phyloP scores from a whole-genome alignment of 192 early-diverging fungal species.

The Coemansia sp. region DNA sequence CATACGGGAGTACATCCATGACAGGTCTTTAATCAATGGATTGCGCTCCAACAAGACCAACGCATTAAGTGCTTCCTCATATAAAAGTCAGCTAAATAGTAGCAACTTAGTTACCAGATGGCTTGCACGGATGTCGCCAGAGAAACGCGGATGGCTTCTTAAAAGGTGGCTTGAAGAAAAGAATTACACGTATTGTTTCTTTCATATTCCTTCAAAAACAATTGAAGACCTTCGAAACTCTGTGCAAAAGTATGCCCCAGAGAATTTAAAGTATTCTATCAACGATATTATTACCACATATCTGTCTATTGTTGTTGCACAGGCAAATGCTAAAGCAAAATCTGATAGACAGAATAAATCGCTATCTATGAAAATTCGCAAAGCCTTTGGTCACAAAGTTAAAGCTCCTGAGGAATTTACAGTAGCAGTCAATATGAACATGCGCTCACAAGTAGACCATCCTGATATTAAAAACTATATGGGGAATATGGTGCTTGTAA shows the following conservation, averaged over 20 bases:
- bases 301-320: constrained; percentile 10
- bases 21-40: background rate
- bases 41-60: background rate
- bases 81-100: too few relatives aligned
- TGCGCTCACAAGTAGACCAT: background rate
- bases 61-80: too few relatives aligned
- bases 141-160: constrained; percentile 4
- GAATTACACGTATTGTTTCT: background rate
- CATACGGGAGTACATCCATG: background rate
- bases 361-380: background rate
- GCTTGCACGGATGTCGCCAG: constrained; percentile 23
- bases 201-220: background rate
- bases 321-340: background rate
- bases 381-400: background rate
- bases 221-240: background rate
- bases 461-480: background rate
- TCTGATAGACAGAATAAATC: background rate
- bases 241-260: background rate
- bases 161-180: background rate
- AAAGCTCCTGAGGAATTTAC: background rate
- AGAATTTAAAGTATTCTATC: background rate
- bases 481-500: background rate
- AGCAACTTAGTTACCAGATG: background rate
- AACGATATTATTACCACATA: constrained; percentile 29
- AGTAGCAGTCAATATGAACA: background rate